Base-by-base conservation (phyloP, 768 basidiomycete genomes). In the Hemileccinum impolitum region DNA sequence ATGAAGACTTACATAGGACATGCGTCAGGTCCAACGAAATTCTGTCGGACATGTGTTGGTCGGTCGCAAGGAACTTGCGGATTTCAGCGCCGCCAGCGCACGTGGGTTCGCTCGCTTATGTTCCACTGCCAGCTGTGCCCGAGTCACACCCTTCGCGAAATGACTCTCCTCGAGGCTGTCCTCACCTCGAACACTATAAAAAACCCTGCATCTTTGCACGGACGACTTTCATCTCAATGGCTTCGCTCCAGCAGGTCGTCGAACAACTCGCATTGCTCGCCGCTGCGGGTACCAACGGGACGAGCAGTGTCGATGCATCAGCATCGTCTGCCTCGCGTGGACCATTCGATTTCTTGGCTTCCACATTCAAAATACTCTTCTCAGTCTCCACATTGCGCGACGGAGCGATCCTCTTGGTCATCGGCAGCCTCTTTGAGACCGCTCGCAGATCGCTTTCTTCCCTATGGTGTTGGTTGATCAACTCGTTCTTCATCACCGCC, bases 11-110 rank as follows among this genome's bases (percentile, higher is more conserved):
- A 85, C 84, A 86, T 30, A 84, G 63, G 49, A 86, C 82, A 61
- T 85, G 82, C 2, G 85, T 86, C 17, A 86, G 72, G 55, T 85
- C 82, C 32, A 87, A 62, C 34, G 85, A 75, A 4, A 78, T 66
- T 41, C 67, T 69, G 38, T 43, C 21, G 30, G 54, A n/a, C 53
- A 60, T 47, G n/a, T 23, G 31, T 17, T 6, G 26, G 25, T n/a
- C 37, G 26, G 37, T 28, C 9, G 26, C 26, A n/a, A 14, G 34
- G 12, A n/a, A n/a, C n/a, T n/a, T n/a, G n/a, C n/a, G n/a, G n/a
- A n/a, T n/a, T n/a, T n/a, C n/a, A n/a, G n/a, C n/a, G n/a, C n/a
- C n/a, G n/a, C n/a, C n/a, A n/a, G n/a, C n/a, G n/a, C n/a, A n/a
- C n/a, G n/a, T n/a, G n/a, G n/a, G n/a, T n/a, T n/a, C n/a, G n/a